Evolutionary conservation across 148 eudicot species (phyloP).

Genomic region (Fagopyrum homotropicum): DNA sequence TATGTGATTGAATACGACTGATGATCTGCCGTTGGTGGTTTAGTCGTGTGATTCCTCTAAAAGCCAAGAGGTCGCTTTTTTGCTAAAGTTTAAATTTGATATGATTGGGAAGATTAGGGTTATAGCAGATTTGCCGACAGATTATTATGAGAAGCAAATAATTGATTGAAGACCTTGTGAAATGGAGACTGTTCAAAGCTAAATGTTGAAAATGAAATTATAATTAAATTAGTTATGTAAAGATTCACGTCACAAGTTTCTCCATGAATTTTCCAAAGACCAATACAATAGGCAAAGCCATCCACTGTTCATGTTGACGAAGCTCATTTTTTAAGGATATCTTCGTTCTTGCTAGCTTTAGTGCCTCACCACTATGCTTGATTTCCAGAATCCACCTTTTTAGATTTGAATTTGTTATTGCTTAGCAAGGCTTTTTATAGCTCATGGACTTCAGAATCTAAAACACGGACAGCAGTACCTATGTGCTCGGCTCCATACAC

Average conservation of each 20-base stretch:
- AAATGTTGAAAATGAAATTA: background rate
- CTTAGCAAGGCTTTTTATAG: background rate
- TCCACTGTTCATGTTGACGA: background rate
- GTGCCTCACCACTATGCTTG: constrained; percentile 10
- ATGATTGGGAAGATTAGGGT: background rate
- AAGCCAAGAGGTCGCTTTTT: background rate
- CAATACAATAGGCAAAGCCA: background rate
- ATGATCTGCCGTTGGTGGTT: background rate
- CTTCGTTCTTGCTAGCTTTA: background rate
- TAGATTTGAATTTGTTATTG: background rate
- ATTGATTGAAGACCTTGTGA: background rate
- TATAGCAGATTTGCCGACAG: background rate
- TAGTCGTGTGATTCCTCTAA: background rate
- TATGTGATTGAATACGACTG: background rate
- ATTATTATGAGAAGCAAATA: background rate
- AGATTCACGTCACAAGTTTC: background rate
- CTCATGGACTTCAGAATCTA: background rate
- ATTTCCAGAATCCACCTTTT: background rate
- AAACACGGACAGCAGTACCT: background rate
- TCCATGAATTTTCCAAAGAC: background rate
- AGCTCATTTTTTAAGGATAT: constrained; percentile 1
- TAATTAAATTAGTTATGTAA: background rate
- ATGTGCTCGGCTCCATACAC: background rate
- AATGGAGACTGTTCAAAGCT: constrained; percentile 9
- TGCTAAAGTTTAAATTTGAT: background rate